These are phyloP conservation scores for Tricholoma furcatifolium DNA, from an alignment of 768 basidiomycete species.

Conservation along the genomic window DNA sequence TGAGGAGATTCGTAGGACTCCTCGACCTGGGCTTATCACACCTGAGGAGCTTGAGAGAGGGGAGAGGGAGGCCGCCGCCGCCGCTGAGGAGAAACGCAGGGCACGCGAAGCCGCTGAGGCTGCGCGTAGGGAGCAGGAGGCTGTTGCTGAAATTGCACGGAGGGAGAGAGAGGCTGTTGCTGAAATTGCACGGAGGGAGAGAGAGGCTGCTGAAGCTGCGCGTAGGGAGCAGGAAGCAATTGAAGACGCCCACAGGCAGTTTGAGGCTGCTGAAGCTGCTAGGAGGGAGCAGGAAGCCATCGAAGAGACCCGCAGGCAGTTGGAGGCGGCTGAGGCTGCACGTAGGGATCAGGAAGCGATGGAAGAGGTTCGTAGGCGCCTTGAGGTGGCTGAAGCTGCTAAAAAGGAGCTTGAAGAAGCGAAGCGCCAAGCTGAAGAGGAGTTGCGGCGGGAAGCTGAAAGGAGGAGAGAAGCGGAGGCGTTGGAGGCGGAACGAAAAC, in stretches of 20 bases:
- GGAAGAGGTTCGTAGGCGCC: conserved; percentile 1
- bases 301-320: neutral
- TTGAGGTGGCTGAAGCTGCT: neutral
- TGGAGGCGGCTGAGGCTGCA: neutral
- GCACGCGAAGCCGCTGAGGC: neutral
- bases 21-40: neutral
- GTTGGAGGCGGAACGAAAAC: conserved; percentile 7
- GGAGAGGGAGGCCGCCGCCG: neutral
- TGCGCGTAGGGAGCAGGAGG: conserved; percentile 1
- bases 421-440: conserved; percentile 5
- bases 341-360: neutral
- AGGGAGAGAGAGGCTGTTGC: conserved; percentile 6
- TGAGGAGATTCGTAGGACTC: conserved; percentile 10
- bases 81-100: neutral
- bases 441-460: conserved; percentile 7
- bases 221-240: neutral
- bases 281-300: neutral
- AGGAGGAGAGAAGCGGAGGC: conserved; percentile 9
- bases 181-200: neutral
- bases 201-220: neutral
- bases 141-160: no score
- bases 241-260: neutral
- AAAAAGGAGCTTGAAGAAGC: conserved; percentile 10
- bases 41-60: neutral
- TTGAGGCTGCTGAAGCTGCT: conserved; percentile 1